Evolutionary conservation across 345 rosid genomes (phyloP), one percentile per base, ranked within the genome.

Genomic region (Rhodamnia argentea): DNA sequence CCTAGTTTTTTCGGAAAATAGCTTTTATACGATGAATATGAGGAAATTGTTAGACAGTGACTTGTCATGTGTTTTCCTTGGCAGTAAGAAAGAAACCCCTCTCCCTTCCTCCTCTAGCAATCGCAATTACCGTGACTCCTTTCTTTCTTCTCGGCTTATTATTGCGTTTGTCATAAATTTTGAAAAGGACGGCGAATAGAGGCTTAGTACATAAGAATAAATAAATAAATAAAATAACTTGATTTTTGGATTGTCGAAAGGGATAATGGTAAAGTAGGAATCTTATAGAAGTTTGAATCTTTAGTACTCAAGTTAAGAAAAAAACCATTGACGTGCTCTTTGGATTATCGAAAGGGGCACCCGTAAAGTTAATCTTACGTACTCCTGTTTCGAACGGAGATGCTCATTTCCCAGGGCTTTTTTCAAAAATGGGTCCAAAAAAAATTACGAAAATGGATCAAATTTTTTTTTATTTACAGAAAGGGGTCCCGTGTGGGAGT

Each of bases 111-210:
- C 78, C 13, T 64, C 16, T 23, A 2, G 74, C 85, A 5, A 26
- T 40, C 22, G 18, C 40, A 50, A 29, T 44, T 14, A 18, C n/a
- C n/a, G 99, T 94, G 47, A 32, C 78, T 70, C 78, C 47, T 83
- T 70, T 22, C 42, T 37, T 37, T 37, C 40, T 37, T 37, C 85
- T 53, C 83, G 84, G 27, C 55, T 51, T 59, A 58, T 58, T 76
- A 5, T 42, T 42, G 57, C 70, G 20, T 59, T 32, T 5, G 40
- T 29, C 75, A 15, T 62, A 37, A 62, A 29, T 62, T 62, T 62
- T 62, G 75, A 62, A 62, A 62, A 27, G 75, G 29, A 3, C 40
- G 42, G 75, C 75, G 75, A 27, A 27, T 29, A 2, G 75, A 62
- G 75, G 75, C 75, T 29, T 15, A 37, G 42, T 29, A 40, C 75